Percentiles rank a stretch among this genome's conserved stretches.
These are phyloP conservation scores for Aspergillus sp. DNA, from an alignment of 2,329 filamentous ascomycete species.

Conservation along the genomic window DNA sequence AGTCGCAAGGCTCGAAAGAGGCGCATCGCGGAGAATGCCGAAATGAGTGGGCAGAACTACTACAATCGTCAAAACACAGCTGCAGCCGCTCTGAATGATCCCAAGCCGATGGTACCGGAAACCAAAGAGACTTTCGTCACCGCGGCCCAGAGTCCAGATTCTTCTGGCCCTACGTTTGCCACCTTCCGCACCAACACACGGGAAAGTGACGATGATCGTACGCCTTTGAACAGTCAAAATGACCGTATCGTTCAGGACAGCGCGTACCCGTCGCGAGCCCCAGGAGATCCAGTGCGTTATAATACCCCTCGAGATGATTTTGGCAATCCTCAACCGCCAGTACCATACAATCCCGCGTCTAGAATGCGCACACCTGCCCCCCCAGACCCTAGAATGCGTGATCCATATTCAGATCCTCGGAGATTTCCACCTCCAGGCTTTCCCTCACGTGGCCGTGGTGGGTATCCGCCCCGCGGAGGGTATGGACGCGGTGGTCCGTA, in stretches of 20 bases:
- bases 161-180: constrained; percentile 50
- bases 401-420: constrained; percentile 48
- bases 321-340: constrained; percentile 40
- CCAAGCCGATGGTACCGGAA: constrained; percentile 42
- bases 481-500: constrained; percentile 45
- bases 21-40: constrained; percentile 87
- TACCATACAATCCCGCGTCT: constrained; percentile 26
- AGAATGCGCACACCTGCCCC: constrained; percentile 33
- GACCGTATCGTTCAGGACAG: constrained; percentile 28
- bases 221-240: constrained; percentile 37
- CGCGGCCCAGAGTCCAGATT: constrained; percentile 52
- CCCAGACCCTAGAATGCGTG: constrained; percentile 40
- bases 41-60: constrained; percentile 95
- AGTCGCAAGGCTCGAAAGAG: constrained; percentile 90
- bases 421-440: constrained; percentile 45
- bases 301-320: constrained; percentile 38
- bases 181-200: constrained; percentile 37
- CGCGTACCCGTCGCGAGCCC: constrained; percentile 30
- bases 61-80: constrained; percentile 64
- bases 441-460: constrained; percentile 57
- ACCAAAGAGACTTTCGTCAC: constrained; percentile 61
- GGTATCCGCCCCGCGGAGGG: constrained; percentile 49
- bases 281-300: constrained; percentile 31
- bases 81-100: constrained; percentile 24
- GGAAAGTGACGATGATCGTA: constrained; percentile 42